phyloP scores from a whole-genome alignment of 495 filamentous ascomycete genomes.

The Penicillium cosmopolitanum region DNA sequence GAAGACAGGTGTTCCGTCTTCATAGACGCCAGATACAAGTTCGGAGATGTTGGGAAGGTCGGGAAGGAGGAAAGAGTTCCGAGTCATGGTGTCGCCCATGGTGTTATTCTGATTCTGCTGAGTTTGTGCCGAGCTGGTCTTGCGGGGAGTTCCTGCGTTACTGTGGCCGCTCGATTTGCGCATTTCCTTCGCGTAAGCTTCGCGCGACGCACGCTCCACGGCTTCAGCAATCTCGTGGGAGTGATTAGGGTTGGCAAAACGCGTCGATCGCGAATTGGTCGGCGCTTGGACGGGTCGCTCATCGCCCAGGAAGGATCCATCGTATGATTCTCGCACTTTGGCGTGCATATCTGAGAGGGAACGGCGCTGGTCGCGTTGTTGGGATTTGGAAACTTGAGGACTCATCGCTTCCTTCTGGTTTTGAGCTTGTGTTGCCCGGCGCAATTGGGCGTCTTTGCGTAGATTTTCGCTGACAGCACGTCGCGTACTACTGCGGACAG shows the following conservation, averaged over 20 bases:
- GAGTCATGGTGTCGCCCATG: constrained; percentile 44
- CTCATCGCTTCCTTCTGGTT: constrained; percentile 54
- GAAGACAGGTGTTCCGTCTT: constrained; percentile 68
- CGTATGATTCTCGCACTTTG: constrained; percentile 57
- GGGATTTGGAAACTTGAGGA: constrained; percentile 41
- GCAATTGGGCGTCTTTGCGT: constrained; percentile 49
- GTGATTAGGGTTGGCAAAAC: constrained; percentile 55
- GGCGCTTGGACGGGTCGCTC: constrained; percentile 54
- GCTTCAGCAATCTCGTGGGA: constrained; percentile 50
- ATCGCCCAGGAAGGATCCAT: constrained; percentile 54
- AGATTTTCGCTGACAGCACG: constrained; percentile 45
- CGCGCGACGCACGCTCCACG: constrained; percentile 47
- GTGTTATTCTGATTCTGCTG: constrained; percentile 26
- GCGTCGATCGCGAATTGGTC: constrained; percentile 55
- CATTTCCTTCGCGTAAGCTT: constrained; percentile 43
- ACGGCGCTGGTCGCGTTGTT: constrained; percentile 41
- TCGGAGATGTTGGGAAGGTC: constrained; percentile 73
- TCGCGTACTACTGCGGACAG: constrained; percentile 30
- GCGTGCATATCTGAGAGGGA: constrained; percentile 60
- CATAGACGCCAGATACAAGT: constrained; percentile 68
- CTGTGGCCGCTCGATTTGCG: constrained; percentile 34
- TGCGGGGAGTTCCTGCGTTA: constrained; percentile 25
- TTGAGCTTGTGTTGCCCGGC: constrained; percentile 48
- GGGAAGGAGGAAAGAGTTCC: constrained; percentile 67
- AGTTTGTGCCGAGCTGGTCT: constrained; percentile 18